phyloP scores from a whole-genome alignment of 2,329 filamentous ascomycete genomes.

The Dactylellina drechsleri region DNA sequence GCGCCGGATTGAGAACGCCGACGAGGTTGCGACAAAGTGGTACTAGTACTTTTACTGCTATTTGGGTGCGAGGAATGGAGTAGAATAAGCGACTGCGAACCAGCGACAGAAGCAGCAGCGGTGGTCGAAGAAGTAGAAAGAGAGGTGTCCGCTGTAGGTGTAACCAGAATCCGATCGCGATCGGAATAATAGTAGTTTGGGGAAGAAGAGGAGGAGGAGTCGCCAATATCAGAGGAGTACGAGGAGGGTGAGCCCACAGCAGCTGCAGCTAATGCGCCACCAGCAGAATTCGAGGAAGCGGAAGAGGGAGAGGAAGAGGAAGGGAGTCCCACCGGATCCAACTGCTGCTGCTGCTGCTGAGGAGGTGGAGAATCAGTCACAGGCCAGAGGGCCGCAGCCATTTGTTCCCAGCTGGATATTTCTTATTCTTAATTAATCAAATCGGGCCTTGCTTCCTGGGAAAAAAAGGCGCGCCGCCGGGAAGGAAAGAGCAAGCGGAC shows the following conservation, averaged over 20 bases:
- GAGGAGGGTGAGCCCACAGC: too few species aligned
- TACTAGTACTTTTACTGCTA: background rate
- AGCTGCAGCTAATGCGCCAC: too few species aligned
- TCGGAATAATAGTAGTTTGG: conserved; percentile 14
- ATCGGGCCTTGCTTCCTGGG: conserved; percentile 16
- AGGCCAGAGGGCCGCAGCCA: conserved; percentile 52
- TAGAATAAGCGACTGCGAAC: conserved; percentile 48
- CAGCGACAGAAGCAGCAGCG: background rate
- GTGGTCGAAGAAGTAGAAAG: conserved; percentile 7
- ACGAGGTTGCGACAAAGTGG: conserved; percentile 17
- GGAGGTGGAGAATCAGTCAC: conserved; percentile 28
- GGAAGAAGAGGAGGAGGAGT: conserved; percentile 2
- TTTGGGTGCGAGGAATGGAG: conserved; percentile 45
- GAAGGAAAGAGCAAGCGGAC: conserved; percentile 7
- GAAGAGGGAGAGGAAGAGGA: too few species aligned
- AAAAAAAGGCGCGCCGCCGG: conserved; percentile 37
- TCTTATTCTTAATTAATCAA: conserved; percentile 1
- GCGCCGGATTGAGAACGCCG: conserved; percentile 27
- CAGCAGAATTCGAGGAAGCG: background rate
- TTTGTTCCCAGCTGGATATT: conserved; percentile 6
- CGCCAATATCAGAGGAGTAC: conserved; percentile 12
- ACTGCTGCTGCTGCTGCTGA: conserved; percentile 6
- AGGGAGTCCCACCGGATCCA: background rate
- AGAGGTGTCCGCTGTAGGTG: conserved; percentile 12
- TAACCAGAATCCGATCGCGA: conserved; percentile 12